Conservation (phyloP, 1,284 basidiomycete species). For the Pyrrhoderma lamaoense region DNA sequence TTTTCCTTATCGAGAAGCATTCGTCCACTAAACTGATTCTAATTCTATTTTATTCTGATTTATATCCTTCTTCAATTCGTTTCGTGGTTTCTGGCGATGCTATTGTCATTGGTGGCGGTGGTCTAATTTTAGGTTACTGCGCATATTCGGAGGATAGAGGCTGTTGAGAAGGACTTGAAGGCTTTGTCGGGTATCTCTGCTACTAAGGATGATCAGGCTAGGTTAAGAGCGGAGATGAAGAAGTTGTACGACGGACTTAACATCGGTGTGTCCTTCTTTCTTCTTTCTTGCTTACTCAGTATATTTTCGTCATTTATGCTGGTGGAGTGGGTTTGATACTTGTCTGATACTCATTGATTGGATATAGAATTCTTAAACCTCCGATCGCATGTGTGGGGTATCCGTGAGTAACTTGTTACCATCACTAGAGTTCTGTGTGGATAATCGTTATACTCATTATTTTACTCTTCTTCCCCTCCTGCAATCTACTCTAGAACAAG, state of each 20-base stretch:
- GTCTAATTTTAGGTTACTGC: slow-evolving; percentile 56
- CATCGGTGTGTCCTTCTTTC: slow-evolving; percentile 44
- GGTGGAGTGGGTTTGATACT: too few species aligned
- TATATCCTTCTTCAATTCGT: too few species aligned
- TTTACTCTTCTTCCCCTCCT: too few species aligned
- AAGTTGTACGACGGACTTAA: slow-evolving; percentile 77
- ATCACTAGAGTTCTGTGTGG: too few species aligned
- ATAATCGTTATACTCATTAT: too few species aligned
- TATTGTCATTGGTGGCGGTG: neutral
- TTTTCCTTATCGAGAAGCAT: too few species aligned
- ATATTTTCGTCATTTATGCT: too few species aligned
- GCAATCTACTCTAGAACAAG: slow-evolving; percentile 55
- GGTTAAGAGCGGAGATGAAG: slow-evolving; percentile 74
- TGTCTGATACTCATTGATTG: too few species aligned
- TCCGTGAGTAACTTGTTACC: slow-evolving; percentile 52
- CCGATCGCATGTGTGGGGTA: slow-evolving; percentile 73
- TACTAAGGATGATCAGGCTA: slow-evolving; percentile 72
- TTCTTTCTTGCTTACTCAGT: too few species aligned
- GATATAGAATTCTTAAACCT: slow-evolving; percentile 66
- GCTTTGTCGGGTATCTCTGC: slow-evolving; percentile 59
- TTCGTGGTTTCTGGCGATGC: too few species aligned
- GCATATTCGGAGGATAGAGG: slow-evolving; percentile 79
- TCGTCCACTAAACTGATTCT: too few species aligned
- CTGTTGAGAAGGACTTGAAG: slow-evolving; percentile 83
- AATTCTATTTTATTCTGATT: too few species aligned